These are phyloP conservation scores for Ceratocystis colombiana DNA, from an alignment of 2,329 filamentous ascomycete genomes.

Conservation along the genomic window DNA sequence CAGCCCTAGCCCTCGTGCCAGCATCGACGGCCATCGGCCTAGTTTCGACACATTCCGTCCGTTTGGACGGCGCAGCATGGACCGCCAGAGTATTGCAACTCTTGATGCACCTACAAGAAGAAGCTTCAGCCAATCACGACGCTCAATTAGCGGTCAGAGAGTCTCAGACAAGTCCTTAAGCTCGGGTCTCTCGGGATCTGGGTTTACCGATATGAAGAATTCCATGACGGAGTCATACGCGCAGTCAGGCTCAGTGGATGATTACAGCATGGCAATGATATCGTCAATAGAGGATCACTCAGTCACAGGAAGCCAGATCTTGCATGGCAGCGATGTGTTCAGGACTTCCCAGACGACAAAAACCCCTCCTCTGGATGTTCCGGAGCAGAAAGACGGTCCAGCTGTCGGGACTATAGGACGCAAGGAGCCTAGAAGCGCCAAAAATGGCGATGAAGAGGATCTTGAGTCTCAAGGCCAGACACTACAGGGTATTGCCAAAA, in stretches of 20 bases:
- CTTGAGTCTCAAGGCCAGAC: slow-evolving; percentile 34
- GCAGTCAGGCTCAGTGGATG: slow-evolving; percentile 55
- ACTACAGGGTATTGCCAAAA: slow-evolving; percentile 45
- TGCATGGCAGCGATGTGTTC: slow-evolving; percentile 80
- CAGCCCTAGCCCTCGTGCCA: slow-evolving; percentile 45
- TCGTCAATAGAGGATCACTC: slow-evolving; percentile 65
- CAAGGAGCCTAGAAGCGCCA: slow-evolving; percentile 24
- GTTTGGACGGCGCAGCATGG: slow-evolving; percentile 43
- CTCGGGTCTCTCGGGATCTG: slow-evolving; percentile 4
- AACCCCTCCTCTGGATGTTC: not conserved
- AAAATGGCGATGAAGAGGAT: slow-evolving; percentile 15
- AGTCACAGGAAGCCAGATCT: slow-evolving; percentile 65
- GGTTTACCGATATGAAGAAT: slow-evolving; percentile 43
- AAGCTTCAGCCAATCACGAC: slow-evolving; percentile 53
- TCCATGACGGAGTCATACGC: slow-evolving; percentile 62
- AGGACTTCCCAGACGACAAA: slow-evolving; percentile 28
- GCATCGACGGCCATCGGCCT: slow-evolving; percentile 42
- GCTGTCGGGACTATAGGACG: slow-evolving; percentile 29
- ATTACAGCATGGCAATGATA: slow-evolving; percentile 58
- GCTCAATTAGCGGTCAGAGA: slow-evolving; percentile 41
- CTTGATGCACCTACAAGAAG: slow-evolving; percentile 41
- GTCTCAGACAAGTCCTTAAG: slow-evolving; percentile 1
- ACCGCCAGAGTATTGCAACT: slow-evolving; percentile 37
- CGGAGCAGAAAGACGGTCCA: not conserved
- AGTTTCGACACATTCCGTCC: slow-evolving; percentile 47